A percentile compares a stretch with the other conserved stretches of the same genome.
These are phyloP conservation scores for Madurella fahalii DNA, from an alignment of 2,329 filamentous ascomycete genomes.

Conservation along the genomic window DNA sequence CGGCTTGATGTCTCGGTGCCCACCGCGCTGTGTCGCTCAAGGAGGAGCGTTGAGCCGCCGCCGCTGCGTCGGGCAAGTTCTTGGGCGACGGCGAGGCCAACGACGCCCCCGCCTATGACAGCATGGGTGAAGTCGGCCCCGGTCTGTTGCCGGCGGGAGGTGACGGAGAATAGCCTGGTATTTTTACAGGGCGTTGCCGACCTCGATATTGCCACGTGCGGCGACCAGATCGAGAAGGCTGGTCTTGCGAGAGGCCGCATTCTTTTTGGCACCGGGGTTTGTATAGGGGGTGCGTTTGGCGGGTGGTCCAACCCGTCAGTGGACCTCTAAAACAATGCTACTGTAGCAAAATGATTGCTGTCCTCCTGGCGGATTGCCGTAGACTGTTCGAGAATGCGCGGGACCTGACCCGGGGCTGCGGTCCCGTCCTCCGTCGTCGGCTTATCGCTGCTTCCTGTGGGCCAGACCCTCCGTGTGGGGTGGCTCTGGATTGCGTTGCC, in stretches of 20 bases:
- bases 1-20: conserved; percentile 86
- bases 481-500: background rate
- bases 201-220: background rate
- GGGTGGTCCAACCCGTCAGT: too few species aligned
- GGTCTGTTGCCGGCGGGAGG: background rate
- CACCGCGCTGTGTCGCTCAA: conserved; percentile 71
- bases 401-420: background rate
- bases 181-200: background rate
- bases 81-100: conserved; percentile 76
- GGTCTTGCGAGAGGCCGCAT: too few species aligned
- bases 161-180: conserved; percentile 12
- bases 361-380: too few species aligned
- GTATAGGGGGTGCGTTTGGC: too few species aligned
- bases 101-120: conserved; percentile 59
- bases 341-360: too few species aligned
- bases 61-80: conserved; percentile 58
- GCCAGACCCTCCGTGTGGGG: background rate
- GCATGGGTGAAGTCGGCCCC: conserved; percentile 18
- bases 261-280: too few species aligned
- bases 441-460: background rate
- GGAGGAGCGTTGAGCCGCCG: conserved; percentile 64
- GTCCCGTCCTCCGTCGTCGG: background rate
- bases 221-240: too few species aligned
- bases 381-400: too few species aligned
- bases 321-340: too few species aligned